Conservation (phyloP, 257 asterid species). For the Forsythia viridissima region DNA sequence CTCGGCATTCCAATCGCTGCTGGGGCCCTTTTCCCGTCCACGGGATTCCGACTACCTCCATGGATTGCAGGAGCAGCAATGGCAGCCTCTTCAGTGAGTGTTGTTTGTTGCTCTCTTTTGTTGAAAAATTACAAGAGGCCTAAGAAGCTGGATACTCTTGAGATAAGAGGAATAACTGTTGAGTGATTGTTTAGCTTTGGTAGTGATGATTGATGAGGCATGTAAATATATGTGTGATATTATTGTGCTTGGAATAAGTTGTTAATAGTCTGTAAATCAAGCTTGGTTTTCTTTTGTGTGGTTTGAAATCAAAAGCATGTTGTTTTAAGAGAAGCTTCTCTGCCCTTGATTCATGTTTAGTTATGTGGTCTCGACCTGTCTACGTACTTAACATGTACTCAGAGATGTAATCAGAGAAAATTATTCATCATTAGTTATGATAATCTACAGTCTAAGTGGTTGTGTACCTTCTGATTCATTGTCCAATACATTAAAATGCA, state of each 20-base stretch:
- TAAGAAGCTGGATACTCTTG: conserved; percentile 31
- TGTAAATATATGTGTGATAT: conserved; percentile 9
- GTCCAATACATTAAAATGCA: too few species aligned
- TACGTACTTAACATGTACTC: too few species aligned
- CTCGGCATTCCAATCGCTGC: conserved; percentile 43
- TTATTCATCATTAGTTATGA: too few species aligned
- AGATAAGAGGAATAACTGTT: conserved; percentile 33
- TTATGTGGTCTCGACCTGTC: too few species aligned
- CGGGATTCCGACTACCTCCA: conserved; percentile 44
- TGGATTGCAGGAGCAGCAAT: conserved; percentile 67
- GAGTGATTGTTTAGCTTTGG: conserved; percentile 15
- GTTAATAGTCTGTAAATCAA: neutral
- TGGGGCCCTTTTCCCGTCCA: conserved; percentile 34
- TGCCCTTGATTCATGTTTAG: neutral
- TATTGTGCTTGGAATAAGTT: neutral
- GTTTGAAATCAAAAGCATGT: neutral
- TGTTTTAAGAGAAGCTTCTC: neutral
- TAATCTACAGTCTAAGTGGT: too few species aligned
- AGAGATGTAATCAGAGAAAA: too few species aligned
- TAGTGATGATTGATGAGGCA: neutral
- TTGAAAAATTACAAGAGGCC: conserved; percentile 50
- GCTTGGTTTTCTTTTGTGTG: neutral
- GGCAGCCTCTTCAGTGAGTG: conserved; percentile 62
- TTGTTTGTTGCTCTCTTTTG: conserved; percentile 61
- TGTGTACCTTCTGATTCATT: too few species aligned